Percentiles rank a stretch among this genome's conserved stretches.
Conservation (phyloP, 805 yeast species). For the Tetrapisispora taiwanensis region DNA sequence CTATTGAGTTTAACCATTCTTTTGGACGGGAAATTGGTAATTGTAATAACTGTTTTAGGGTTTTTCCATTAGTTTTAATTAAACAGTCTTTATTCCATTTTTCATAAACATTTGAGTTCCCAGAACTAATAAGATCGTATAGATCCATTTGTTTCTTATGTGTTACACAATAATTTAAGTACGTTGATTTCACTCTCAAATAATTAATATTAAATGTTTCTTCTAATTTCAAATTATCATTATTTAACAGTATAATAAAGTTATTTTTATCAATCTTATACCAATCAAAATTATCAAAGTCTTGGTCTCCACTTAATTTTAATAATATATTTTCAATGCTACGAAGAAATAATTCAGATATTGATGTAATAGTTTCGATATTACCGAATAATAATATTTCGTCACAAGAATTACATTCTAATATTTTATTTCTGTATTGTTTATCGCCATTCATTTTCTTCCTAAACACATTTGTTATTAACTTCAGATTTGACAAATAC, state of each 20-base stretch:
- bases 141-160: conserved; percentile 26
- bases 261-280: neutral
- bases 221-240: conserved; percentile 20
- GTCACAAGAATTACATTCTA: conserved; percentile 23
- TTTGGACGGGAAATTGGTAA: conserved; percentile 27
- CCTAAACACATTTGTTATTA: conserved; percentile 27
- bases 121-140: conserved; percentile 12
- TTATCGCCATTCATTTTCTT: conserved; percentile 25
- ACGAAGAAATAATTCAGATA: conserved; percentile 28
- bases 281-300: neutral
- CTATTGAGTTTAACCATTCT: conserved; percentile 16
- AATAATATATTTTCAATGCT: conserved; percentile 3
- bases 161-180: conserved; percentile 25
- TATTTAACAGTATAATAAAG: too few relatives aligned
- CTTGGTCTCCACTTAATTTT: neutral
- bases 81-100: conserved; percentile 31
- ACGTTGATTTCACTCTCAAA: conserved; percentile 28
- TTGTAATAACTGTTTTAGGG: conserved; percentile 25
- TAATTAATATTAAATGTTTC: conserved; percentile 24
- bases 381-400: conserved; percentile 36
- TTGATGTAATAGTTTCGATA: conserved; percentile 31
- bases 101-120: conserved; percentile 12
- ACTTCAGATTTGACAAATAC: conserved; percentile 25
- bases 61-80: conserved; percentile 17
- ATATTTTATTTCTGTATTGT: conserved; percentile 25